Conservation (phyloP, 202 grass and related monocot species). For the Bolboschoenoplectus hybrid region DNA sequence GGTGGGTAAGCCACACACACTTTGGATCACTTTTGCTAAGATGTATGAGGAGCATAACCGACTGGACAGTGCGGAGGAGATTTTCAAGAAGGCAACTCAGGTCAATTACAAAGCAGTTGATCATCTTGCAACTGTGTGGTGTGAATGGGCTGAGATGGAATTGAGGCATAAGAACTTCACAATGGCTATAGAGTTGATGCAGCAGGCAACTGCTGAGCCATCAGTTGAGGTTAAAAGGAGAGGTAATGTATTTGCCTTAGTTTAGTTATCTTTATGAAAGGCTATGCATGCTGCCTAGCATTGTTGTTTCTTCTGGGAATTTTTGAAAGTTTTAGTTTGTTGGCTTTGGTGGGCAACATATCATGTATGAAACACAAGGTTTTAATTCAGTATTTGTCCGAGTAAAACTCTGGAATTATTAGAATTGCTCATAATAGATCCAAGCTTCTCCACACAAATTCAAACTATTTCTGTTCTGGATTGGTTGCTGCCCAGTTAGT, state of each 20-base stretch:
- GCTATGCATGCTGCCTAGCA: background rate
- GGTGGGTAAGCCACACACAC: constrained; percentile 88
- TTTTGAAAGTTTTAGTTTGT: background rate
- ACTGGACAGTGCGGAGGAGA: constrained; percentile 74
- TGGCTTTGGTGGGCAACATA: background rate
- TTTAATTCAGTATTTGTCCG: background rate
- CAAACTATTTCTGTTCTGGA: background rate
- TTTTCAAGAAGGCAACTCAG: constrained; percentile 72
- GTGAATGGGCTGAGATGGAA: constrained; percentile 97
- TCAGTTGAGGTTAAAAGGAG: constrained; percentile 95
- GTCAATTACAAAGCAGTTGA: constrained; percentile 72
- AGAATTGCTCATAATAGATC: background rate
- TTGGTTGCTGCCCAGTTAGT: background rate
- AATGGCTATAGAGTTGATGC: constrained; percentile 91
- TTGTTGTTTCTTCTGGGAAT: background rate
- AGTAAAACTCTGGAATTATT: constrained; percentile 6
- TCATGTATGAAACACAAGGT: background rate
- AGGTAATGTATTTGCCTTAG: constrained; percentile 57
- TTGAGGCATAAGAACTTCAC: constrained; percentile 73
- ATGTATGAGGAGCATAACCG: constrained; percentile 91
- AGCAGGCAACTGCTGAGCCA: constrained; percentile 82
- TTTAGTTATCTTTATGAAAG: constrained; percentile 27
- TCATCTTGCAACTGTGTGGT: constrained; percentile 88
- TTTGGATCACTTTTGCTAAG: constrained; percentile 90
- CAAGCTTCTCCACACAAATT: background rate